These are phyloP conservation scores for Fusarium tjaetaba DNA, from an alignment of 2,329 filamentous ascomycete species.

Conservation along the genomic window DNA sequence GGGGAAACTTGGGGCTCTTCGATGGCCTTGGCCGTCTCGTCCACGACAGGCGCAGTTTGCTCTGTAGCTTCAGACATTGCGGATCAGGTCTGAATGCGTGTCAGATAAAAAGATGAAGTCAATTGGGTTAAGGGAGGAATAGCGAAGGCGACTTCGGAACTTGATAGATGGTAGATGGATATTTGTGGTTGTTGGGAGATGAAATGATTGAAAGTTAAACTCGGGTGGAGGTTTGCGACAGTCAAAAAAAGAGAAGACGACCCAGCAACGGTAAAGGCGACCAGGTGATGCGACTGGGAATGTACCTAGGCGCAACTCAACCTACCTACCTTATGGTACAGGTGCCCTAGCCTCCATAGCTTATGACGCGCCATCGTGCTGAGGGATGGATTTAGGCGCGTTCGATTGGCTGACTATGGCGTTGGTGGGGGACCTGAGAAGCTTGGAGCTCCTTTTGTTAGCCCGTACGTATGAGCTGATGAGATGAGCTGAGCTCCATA, in stretches of 20 bases:
- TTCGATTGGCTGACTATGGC: constrained; percentile 26
- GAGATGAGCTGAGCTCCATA: background rate
- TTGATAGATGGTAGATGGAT: background rate
- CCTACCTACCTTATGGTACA: background rate
- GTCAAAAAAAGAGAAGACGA: constrained; percentile 26
- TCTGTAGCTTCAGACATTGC: constrained; percentile 47
- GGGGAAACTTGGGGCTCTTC: constrained; percentile 14
- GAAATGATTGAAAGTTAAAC: constrained; percentile 16
- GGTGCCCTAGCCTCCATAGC: background rate
- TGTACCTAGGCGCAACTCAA: background rate
- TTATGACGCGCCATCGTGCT: constrained; percentile 35
- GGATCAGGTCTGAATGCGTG: background rate
- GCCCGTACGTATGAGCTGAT: background rate
- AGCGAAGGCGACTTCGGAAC: background rate
- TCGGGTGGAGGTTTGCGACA: constrained; percentile 39
- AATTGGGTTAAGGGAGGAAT: background rate
- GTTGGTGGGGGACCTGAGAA: background rate
- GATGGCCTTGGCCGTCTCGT: constrained; percentile 27
- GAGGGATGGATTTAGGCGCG: background rate
- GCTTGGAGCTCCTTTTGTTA: background rate
- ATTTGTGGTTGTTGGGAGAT: constrained; percentile 17
- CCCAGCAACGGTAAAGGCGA: constrained; percentile 32
- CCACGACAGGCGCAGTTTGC: constrained; percentile 37
- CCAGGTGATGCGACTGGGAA: constrained; percentile 2
- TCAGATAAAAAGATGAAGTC: background rate